Base-by-base conservation (phyloP, 192 early-diverging fungal genomes). In the Backusella liffmaniae region DNA sequence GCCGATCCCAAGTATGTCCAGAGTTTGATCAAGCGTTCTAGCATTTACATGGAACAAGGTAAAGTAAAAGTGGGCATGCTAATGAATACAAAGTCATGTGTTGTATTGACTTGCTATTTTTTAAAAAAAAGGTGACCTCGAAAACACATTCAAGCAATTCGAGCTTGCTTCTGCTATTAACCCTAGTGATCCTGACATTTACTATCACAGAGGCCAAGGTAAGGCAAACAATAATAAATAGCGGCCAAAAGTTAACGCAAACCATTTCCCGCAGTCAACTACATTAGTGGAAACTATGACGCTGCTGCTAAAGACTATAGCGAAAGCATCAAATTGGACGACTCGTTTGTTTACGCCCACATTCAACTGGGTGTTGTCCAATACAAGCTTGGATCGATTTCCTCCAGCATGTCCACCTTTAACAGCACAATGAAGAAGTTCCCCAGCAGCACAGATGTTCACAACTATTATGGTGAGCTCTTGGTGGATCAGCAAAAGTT, bases 401-500 rank as follows among this genome's bases (percentile, higher is more conserved):
- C 84, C 37, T 86, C 84, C 6, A 91, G 95, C 29, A 88, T 92
- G 85, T 77, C 81, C 15, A 95, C 90, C 32, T 98, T 98, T 81
- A 87, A 92, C 75, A 90, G 90, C 77, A 92, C 94, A 1, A 85
- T 91, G 78, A 84, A 87, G 73, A 90, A 90, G 72, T 98, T 98
- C 88, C 84, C 89, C 42, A 80, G 90, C 13, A 90, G 89, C 46
- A 89, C 94, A 65, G 97, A 99, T 78, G 90, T 98, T 32, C 94
- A 91, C 91, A 99, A 98, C 88, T 99, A 98, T 84, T 96, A 97
- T 62, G 97, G 96, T 78, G 97, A 99, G 85, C 87, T 99, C 34
- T 80, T 98, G 39, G 84, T 93, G 66, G 97, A 99, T 79, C 92
- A 94, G 79, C 90, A 92, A 77, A 84, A 87, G 29, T 91, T 92